Percentiles rank a stretch among this genome's conserved stretches.
phyloP scores from a whole-genome alignment of 495 filamentous ascomycete species.

The Tuber microsphaerosporum region DNA sequence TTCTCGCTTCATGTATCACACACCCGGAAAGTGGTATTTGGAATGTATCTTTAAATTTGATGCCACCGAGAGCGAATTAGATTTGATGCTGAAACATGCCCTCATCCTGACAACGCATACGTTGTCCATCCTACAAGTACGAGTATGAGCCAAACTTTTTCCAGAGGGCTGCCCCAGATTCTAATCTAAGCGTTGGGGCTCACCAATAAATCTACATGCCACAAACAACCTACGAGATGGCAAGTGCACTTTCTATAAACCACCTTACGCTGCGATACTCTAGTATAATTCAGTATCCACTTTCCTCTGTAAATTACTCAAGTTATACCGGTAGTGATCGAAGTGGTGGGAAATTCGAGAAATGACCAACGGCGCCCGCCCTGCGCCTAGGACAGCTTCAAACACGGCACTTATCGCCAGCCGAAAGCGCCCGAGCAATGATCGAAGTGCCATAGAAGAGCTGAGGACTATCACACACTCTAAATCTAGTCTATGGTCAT shows the following conservation, averaged over 20 bases:
- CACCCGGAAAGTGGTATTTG: neutral
- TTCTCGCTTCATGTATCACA: neutral
- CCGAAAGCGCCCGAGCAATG: neutral
- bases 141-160: neutral
- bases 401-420: neutral
- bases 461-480: neutral
- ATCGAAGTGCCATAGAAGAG: neutral
- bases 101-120: neutral
- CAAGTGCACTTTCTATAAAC: neutral
- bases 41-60: neutral
- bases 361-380: neutral
- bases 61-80: neutral
- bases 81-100: neutral
- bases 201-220: neutral
- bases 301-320: neutral
- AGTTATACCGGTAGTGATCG: neutral
- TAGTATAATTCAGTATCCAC: neutral
- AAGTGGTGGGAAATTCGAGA: neutral
- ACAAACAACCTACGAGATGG: neutral
- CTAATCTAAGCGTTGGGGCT: neutral
- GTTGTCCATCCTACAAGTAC: neutral
- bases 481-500: neutral
- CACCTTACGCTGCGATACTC: neutral
- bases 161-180: neutral
- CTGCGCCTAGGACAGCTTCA: neutral